Conservation (phyloP, 2,329 filamentous ascomycete species). For the Penicillium crustosum region DNA sequence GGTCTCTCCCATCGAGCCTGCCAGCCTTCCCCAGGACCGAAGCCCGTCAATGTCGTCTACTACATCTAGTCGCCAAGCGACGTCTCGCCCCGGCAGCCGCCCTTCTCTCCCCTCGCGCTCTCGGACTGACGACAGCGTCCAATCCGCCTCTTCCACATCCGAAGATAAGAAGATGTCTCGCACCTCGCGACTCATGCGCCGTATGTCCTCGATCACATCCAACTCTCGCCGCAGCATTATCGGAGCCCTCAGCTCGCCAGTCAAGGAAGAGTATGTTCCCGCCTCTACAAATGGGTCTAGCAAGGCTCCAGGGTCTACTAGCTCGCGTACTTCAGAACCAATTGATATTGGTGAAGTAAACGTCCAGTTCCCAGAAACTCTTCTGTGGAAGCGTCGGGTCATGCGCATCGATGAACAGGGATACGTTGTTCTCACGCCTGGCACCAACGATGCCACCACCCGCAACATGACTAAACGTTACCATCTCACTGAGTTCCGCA, state of each 20-base stretch:
- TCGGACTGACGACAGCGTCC: conserved; percentile 36
- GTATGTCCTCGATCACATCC: conserved; percentile 62
- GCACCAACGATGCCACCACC: conserved; percentile 60
- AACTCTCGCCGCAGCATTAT: conserved; percentile 52
- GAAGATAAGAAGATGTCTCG: conserved; percentile 57
- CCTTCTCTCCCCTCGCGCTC: conserved; percentile 41
- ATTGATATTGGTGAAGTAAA: conserved; percentile 86
- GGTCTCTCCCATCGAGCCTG: conserved; percentile 19
- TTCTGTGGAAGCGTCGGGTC: conserved; percentile 93
- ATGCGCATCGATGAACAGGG: conserved; percentile 82
- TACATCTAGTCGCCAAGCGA: conserved; percentile 35
- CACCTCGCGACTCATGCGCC: conserved; percentile 63
- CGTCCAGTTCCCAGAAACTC: conserved; percentile 92
- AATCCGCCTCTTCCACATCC: conserved; percentile 30
- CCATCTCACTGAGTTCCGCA: conserved; percentile 79
- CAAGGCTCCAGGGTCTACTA: conserved; percentile 47
- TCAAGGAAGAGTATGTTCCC: conserved; percentile 33
- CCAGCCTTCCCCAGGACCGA: conserved; percentile 32
- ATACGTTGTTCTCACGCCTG: conserved; percentile 74
- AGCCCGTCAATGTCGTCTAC: conserved; percentile 44
- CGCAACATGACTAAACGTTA: conserved; percentile 72
- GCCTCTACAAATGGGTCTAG: conserved; percentile 14
- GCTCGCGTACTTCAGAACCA: conserved; percentile 48
- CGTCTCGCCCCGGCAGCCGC: conserved; percentile 43
- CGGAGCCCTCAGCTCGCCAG: conserved; percentile 35